Evolutionary conservation across 495 filamentous ascomycete genomes (phyloP).

Genomic region (Hyaloscypha variabilis): DNA sequence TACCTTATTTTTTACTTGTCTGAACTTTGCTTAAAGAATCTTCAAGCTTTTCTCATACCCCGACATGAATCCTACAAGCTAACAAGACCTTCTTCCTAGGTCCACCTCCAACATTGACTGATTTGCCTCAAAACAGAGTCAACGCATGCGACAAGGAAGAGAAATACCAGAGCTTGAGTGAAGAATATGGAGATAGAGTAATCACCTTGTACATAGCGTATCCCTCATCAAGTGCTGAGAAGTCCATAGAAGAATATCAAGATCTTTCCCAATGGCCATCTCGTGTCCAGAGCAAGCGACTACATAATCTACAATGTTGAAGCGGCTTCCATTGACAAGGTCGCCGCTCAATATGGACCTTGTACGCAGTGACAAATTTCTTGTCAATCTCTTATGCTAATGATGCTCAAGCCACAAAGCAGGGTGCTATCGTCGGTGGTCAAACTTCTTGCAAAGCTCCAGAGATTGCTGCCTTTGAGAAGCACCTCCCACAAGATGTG

Average conservation of each 20-base stretch:
- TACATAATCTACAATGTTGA: constrained; percentile 98
- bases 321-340: constrained; percentile 81
- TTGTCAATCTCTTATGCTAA: constrained; percentile 22
- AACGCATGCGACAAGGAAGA: constrained; percentile 92
- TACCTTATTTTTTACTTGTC: constrained; percentile 91
- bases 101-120: constrained; percentile 19
- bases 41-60: constrained; percentile 8
- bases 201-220: constrained; percentile 40
- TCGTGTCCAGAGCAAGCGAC: constrained; percentile 92
- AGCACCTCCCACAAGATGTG: constrained; percentile 83
- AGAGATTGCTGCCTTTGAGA: constrained; percentile 91
- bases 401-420: constrained; percentile 73
- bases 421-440: constrained; percentile 91
- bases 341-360: constrained; percentile 85
- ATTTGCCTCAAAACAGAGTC: constrained; percentile 59
- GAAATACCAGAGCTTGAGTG: constrained; percentile 72
- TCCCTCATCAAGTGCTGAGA: constrained; percentile 57
- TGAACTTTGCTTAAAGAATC: constrained; percentile 52
- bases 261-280: constrained; percentile 89
- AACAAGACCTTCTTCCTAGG: constrained; percentile 19
- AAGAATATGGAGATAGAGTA: constrained; percentile 77
- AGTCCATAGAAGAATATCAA: constrained; percentile 64
- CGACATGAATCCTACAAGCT: constrained; percentile 13
- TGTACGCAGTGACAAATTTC: constrained; percentile 63
- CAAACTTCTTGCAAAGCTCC: constrained; percentile 99